Base-by-base conservation (phyloP, 768 basidiomycete genomes). In the Phylloporus sp. region DNA sequence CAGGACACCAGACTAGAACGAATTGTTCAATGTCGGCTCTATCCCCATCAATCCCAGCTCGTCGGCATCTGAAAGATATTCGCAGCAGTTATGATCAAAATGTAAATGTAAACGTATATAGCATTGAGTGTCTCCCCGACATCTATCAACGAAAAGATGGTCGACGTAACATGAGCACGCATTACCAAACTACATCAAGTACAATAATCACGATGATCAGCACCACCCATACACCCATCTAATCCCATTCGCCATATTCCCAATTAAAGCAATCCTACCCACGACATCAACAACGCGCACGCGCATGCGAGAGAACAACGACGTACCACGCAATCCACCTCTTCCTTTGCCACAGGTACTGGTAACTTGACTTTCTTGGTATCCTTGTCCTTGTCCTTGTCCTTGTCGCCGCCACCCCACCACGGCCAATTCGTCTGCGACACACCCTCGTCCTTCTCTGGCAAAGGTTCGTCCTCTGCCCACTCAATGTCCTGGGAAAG, bases 251-350 rank as follows among this genome's bases (percentile, higher is more conserved):
- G 6, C 75, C 82, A 59, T 70, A 86, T 47, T 86, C 80, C 86
- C 86, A 87, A 54, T 71, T 79, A 52, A 73, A 86, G 58, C 86
- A 88, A 54, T 88, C 86, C 84, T 86, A 38, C 17, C 15, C 42
- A 40, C 27, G 15, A 18, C 20, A 13, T 44, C 32, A 44, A 42
- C 18, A 49, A 37, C n/a, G 33, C 24, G 10, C 9, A 49, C 14
- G 24, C n/a, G n/a, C 17, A 37, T 14, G 38, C 21, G 15, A 6
- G 39, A 44, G 32, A 20, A 14, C 6, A 42, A 23, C n/a, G 3
- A 73, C 80, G 48, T 54, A 86, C 84, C 45, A 80, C 70, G 57
- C 87, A 90, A 51, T 85, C 80, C 13, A 73, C 71, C 56, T 86
- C 77, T n/a, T 69, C 69, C 35, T 73, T 72, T 3, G 70, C 63